These are phyloP conservation scores for Lepiota brunneoincarnata DNA, from an alignment of 768 basidiomycete genomes.

Conservation along the genomic window DNA sequence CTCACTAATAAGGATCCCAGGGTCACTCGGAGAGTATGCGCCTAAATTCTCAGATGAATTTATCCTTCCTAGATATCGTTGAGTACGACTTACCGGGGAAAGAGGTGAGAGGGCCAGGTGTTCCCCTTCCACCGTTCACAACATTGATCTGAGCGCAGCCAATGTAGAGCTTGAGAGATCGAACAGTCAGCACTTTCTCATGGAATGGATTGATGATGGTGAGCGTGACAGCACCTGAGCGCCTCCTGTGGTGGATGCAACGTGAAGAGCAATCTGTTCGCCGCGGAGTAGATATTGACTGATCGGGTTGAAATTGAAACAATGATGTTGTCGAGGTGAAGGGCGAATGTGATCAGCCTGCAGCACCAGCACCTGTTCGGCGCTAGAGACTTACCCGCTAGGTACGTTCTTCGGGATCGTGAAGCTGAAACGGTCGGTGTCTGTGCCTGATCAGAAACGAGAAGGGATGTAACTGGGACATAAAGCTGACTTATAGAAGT, in stretches of 20 bases:
- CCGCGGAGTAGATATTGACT: slow-evolving; percentile 29
- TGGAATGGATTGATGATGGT: slow-evolving; percentile 8
- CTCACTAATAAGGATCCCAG: slow-evolving; percentile 32
- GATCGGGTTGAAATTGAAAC: not conserved
- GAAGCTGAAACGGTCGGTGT: slow-evolving; percentile 29
- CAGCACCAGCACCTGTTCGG: not conserved
- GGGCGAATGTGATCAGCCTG: no score
- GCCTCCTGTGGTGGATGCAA: slow-evolving; percentile 23
- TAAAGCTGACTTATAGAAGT: slow-evolving; percentile 20
- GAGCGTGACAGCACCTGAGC: slow-evolving; percentile 19
- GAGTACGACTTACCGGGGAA: slow-evolving; percentile 27
- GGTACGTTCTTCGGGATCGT: slow-evolving; percentile 31
- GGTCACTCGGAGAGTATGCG: slow-evolving; percentile 30
- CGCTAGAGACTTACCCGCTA: slow-evolving; percentile 22
- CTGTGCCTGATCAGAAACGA: slow-evolving; percentile 10
- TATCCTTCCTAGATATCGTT: not conserved
- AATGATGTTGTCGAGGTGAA: no score
- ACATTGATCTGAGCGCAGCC: slow-evolving; percentile 36
- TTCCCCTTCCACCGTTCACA: slow-evolving; percentile 28
- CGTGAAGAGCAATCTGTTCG: slow-evolving; percentile 37
- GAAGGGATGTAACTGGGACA: not conserved
- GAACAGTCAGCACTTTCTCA: no score
- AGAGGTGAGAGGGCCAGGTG: slow-evolving; percentile 27
- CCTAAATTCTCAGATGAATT: slow-evolving; percentile 12
- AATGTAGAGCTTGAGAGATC: slow-evolving; percentile 27